Percentiles rank a stretch among this genome's conserved stretches.
These are phyloP conservation scores for Penicillium oxalicum DNA, from an alignment of 2,329 filamentous ascomycete species.

Conservation along the genomic window DNA sequence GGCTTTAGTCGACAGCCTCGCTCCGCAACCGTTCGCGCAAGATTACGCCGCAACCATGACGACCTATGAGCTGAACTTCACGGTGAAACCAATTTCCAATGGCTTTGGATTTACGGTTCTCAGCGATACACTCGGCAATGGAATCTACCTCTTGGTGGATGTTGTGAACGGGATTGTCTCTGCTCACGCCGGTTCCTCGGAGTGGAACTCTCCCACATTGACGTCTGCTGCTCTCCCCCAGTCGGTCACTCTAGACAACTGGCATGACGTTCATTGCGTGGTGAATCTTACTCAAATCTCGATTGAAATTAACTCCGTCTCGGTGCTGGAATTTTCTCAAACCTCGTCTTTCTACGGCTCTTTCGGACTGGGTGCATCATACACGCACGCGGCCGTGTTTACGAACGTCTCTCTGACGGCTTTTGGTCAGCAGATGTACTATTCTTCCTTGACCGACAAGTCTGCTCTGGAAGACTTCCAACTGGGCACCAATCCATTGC, in stretches of 20 bases:
- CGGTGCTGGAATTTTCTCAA: conserved; percentile 24
- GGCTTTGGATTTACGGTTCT: conserved; percentile 30
- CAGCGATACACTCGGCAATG: conserved; percentile 25
- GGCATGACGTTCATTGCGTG: conserved; percentile 6
- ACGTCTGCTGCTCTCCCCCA: conserved; percentile 2
- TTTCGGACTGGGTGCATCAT: conserved; percentile 29
- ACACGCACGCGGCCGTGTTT: conserved; percentile 21
- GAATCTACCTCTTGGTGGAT: conserved; percentile 27
- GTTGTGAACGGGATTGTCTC: conserved; percentile 11
- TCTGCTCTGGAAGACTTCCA: conserved; percentile 30
- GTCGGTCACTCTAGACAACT: conserved; percentile 2
- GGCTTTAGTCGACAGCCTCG: conserved; percentile 9
- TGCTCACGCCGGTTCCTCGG: conserved; percentile 9
- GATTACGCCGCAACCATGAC: conserved; percentile 5
- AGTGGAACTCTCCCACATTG: conserved; percentile 3
- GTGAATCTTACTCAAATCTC: conserved; percentile 6
- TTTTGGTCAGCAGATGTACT: conserved; percentile 17
- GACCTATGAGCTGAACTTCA: conserved; percentile 6
- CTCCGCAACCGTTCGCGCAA: conserved; percentile 7
- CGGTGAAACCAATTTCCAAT: conserved; percentile 20
- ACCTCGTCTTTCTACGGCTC: conserved; percentile 25
- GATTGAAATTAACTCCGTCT: conserved; percentile 2
- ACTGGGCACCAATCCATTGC: conserved; percentile 30
- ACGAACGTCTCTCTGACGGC: conserved; percentile 8
- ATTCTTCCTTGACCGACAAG: conserved; percentile 22